A percentile compares a stretch with the other conserved stretches of the same genome.
Evolutionary conservation across 2,329 filamentous ascomycete genomes (phyloP).

Genomic region (Aulographum hederae): DNA sequence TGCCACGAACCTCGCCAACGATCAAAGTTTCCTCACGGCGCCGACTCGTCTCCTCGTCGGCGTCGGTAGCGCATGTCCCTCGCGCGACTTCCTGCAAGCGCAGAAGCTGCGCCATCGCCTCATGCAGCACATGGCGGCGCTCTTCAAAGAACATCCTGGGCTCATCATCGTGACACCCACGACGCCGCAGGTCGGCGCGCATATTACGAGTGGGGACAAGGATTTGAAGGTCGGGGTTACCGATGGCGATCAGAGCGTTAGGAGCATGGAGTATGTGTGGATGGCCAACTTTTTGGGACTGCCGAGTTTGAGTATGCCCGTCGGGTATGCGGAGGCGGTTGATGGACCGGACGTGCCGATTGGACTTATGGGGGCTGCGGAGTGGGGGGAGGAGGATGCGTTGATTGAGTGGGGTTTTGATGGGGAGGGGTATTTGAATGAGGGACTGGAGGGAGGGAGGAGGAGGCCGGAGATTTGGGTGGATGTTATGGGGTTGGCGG

Average conservation of each 20-base stretch:
- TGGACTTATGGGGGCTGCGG: constrained; percentile 34
- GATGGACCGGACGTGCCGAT: constrained; percentile 38
- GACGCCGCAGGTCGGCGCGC: constrained; percentile 58
- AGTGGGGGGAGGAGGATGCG: constrained; percentile 35
- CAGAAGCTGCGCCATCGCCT: constrained; percentile 56
- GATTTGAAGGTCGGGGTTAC: constrained; percentile 38
- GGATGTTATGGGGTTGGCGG: constrained; percentile 16
- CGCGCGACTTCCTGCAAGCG: constrained; percentile 52
- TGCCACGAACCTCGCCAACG: constrained; percentile 24
- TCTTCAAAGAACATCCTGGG: constrained; percentile 55
- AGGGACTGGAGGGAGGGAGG: constrained; percentile 16
- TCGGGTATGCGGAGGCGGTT: constrained; percentile 47
- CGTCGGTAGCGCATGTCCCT: constrained; percentile 44
- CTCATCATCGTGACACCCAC: constrained; percentile 67
- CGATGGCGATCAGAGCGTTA: constrained; percentile 55
- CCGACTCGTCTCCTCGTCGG: constrained; percentile 54
- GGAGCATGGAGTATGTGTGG: constrained; percentile 73
- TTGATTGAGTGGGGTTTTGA: constrained; percentile 34
- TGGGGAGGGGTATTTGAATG: constrained; percentile 27
- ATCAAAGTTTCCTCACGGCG: constrained; percentile 39
- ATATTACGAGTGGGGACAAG: constrained; percentile 40
- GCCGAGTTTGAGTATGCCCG: constrained; percentile 56
- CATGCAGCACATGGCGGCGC: constrained; percentile 58
- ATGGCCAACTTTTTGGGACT: constrained; percentile 67
- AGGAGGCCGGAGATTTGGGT: constrained; percentile 18